Base-by-base conservation (phyloP, 2,329 filamentous ascomycete genomes). In the Apiospora sp. region DNA sequence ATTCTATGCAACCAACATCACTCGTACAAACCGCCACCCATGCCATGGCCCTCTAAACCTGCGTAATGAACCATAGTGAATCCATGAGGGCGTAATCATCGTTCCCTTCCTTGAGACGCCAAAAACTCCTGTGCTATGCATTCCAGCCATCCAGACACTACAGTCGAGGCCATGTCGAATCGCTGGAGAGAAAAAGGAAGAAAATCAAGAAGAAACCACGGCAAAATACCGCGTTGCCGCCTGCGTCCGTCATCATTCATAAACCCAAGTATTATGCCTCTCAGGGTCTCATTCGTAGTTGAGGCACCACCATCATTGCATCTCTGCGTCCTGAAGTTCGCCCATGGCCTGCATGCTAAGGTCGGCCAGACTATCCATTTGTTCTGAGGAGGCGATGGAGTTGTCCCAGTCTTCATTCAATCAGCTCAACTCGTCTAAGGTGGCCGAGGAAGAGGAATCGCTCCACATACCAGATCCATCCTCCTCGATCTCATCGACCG, bases 381-480 rank as follows among this genome's bases (percentile, higher is more conserved):
- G 85, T 44, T 90, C 88, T 8, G 88, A 90, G 68, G 88, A 90
- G 67, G 80, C 86, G 76, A 83, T 84, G 64, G 86, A 90, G 75
- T 85, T 85, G 75, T 88, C 87, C 88, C 88, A 90, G 73, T 89
- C 88, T 88, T 80, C 73, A 74, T 44, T 72, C 74, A 72, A 77
- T 81, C 79, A 80, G 82, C 83, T 79, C 71, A 74, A 27, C 82
- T 81, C 80, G 74, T 80, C 79, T 73, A 79, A 77, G 69, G 79
- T 79, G 68, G 80, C 77, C 73, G 81, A 83, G 64, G 79, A 68
- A 49, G 68, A 80, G 75, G 80, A 83, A 76, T 83, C 81, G 76
- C 81, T 83, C 74, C 79, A 87, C 88, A 83, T 88, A 89, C 89
- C 88, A 75, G 88, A 90, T 76, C 82, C 88, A 71, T 90, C 89